Evolutionary conservation across 140 eudicot species (phyloP), one percentile per base, ranked within the genome.

Genomic region (Flaveria floridana): DNA sequence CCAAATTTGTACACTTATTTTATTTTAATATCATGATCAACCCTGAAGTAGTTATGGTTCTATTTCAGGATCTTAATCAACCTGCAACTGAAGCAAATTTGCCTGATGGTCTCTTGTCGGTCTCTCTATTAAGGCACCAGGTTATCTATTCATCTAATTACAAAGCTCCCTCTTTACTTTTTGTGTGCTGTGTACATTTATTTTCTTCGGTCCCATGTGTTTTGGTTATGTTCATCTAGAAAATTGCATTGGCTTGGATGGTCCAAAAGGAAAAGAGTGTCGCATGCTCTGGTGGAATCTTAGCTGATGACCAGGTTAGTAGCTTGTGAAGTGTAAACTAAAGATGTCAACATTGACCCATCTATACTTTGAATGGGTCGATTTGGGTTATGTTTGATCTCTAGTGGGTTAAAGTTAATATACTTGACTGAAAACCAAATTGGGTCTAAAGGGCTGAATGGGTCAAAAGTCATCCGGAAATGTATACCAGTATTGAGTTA

Each of bases 201-300:
- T 61, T 12, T 48, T 1, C 48, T 25, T 15, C 70, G 26, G 7
- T 25, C 65, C 34, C 11, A 52, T 42, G 2, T 73, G 42, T 70
- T 20, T 76, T 26, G 34, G 41, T 81, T 46, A 46, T 74, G 50
- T 78, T n/a, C 44, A 65, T 46, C 78, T 63, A 92, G 98, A 89
- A 82, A 87, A 89, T 89, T 76, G 98, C 98, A 14, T 82, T 92
- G 83, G 85, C 85, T 2, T 92, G 98, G 98, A 87, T 92, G 98
- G 83, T 84, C 65, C 76, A 84, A 55, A 89, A 89, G 83, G 98
- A 92, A 86, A 72, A 39, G 34, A 85, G 89, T 73, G 63, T 71
- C 7, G 82, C 80, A 61, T 92, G 96, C 77, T 76, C 81, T 58
- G 98, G 98, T 80, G 96, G 98, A 65, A 84, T 92, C 78, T 85